These are phyloP conservation scores for Beauveria varroae DNA, from an alignment of 2,329 filamentous ascomycete genomes.

Conservation along the genomic window DNA sequence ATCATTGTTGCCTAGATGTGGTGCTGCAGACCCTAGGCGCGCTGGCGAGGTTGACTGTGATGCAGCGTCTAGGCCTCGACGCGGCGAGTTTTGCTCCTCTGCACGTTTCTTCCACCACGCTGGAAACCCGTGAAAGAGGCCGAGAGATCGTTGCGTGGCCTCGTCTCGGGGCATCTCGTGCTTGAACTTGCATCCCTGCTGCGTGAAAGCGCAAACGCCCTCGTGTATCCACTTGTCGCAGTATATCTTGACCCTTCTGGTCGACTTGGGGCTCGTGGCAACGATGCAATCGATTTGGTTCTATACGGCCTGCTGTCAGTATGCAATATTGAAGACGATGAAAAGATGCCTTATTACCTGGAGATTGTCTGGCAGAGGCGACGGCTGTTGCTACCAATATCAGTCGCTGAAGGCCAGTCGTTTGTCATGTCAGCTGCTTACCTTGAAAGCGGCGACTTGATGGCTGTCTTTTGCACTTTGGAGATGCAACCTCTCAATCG, in stretches of 20 bases:
- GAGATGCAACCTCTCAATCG: slow-evolving; percentile 29
- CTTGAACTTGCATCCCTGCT: slow-evolving; percentile 82
- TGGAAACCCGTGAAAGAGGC: slow-evolving; percentile 60
- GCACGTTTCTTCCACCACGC: slow-evolving; percentile 52
- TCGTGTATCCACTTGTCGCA: slow-evolving; percentile 88
- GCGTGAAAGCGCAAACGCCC: slow-evolving; percentile 75
- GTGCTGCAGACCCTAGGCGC: neutral
- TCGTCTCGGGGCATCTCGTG: slow-evolving; percentile 78
- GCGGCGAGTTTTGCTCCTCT: slow-evolving; percentile 26
- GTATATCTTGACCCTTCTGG: slow-evolving; percentile 58
- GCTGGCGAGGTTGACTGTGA: neutral
- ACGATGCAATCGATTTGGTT: slow-evolving; percentile 28
- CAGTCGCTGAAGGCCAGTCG: neutral
- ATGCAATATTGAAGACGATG: neutral
- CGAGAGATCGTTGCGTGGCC: slow-evolving; percentile 58
- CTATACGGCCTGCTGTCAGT: slow-evolving; percentile 17
- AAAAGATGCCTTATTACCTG: neutral
- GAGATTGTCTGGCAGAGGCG: neutral
- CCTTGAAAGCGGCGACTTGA: slow-evolving; percentile 30
- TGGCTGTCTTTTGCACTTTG: slow-evolving; percentile 31
- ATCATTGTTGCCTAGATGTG: neutral
- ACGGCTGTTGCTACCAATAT: neutral
- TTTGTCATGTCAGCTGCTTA: slow-evolving; percentile 21
- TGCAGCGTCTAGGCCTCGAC: neutral
- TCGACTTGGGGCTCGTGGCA: slow-evolving; percentile 25